phyloP scores from a whole-genome alignment of 2,329 filamentous ascomycete genomes.

The Exserohilum turcica region DNA sequence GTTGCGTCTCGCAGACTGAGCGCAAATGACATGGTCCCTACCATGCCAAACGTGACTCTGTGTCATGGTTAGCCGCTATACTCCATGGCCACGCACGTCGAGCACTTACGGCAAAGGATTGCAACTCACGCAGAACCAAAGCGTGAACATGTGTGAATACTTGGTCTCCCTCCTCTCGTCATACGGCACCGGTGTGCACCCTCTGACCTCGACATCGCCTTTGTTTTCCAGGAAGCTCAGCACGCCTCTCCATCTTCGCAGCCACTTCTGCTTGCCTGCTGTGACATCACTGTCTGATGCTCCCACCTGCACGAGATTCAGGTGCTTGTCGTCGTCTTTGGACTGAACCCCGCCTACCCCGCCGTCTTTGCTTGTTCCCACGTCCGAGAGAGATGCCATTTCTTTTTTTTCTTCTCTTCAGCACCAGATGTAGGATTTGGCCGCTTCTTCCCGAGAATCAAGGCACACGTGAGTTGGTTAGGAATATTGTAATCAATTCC shows the following conservation, averaged over 20 bases:
- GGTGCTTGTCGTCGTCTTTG: constrained; percentile 10
- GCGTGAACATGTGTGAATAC: constrained; percentile 63
- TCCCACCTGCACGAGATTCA: not conserved
- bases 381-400: not conserved
- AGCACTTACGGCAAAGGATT: constrained; percentile 62
- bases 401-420: not conserved
- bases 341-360: constrained; percentile 1
- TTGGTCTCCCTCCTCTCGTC: constrained; percentile 60
- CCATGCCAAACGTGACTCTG: constrained; percentile 67
- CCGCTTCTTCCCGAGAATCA: constrained; percentile 13
- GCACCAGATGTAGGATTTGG: constrained; percentile 1
- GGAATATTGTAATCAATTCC: constrained; percentile 2
- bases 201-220: constrained; percentile 46
- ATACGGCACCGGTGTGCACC: constrained; percentile 61
- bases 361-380: constrained; percentile 1
- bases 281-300: constrained; percentile 10
- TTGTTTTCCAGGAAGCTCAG: constrained; percentile 27
- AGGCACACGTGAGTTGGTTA: constrained; percentile 2
- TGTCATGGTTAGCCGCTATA: not conserved
- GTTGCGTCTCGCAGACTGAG: constrained; percentile 62
- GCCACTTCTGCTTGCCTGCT: constrained; percentile 18
- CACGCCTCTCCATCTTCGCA: constrained; percentile 20
- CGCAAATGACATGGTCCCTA: constrained; percentile 61
- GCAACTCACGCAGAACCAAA: constrained; percentile 64
- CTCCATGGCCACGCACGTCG: not conserved